These are phyloP conservation scores for Botryosphaeria dothidea DNA, from an alignment of 2,329 filamentous ascomycete species.

Conservation along the genomic window DNA sequence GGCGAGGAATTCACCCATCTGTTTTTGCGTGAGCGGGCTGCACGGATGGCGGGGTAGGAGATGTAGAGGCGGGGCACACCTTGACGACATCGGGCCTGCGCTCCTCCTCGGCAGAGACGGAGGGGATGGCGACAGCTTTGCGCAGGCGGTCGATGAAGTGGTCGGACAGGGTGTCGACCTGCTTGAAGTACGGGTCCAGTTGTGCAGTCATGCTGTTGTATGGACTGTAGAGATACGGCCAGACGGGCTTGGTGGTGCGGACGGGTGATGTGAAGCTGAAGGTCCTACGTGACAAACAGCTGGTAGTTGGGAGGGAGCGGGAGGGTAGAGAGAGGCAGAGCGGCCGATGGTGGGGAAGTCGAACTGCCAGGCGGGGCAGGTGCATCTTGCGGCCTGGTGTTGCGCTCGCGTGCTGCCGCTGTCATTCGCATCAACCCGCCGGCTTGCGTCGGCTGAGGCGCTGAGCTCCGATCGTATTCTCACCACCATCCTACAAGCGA, in stretches of 20 bases:
- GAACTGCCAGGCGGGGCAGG: slow-evolving; percentile 15
- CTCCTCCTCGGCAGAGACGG: slow-evolving; percentile 87
- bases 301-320: not conserved
- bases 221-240: slow-evolving; percentile 51
- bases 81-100: slow-evolving; percentile 88
- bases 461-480: not conserved
- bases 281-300: not conserved
- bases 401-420: slow-evolving; percentile 10
- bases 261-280: slow-evolving; percentile 5
- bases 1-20: slow-evolving; percentile 91
- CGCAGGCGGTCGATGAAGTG: slow-evolving; percentile 87
- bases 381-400: slow-evolving; percentile 18
- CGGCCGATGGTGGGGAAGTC: slow-evolving; percentile 18
- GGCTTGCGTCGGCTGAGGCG: slow-evolving; percentile 10
- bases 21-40: slow-evolving; percentile 17
- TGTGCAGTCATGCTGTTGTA: slow-evolving; percentile 82
- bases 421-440: not conserved
- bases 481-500: not conserved
- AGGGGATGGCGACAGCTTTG: slow-evolving; percentile 93
- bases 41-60: not conserved
- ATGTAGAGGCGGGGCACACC: slow-evolving; percentile 41
- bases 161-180: slow-evolving; percentile 78
- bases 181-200: slow-evolving; percentile 88
- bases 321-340: not conserved
- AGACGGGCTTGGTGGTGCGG: slow-evolving; percentile 24